phyloP scores from a whole-genome alignment of 2,329 filamentous ascomycete species.

The Botrytis paeoniae region DNA sequence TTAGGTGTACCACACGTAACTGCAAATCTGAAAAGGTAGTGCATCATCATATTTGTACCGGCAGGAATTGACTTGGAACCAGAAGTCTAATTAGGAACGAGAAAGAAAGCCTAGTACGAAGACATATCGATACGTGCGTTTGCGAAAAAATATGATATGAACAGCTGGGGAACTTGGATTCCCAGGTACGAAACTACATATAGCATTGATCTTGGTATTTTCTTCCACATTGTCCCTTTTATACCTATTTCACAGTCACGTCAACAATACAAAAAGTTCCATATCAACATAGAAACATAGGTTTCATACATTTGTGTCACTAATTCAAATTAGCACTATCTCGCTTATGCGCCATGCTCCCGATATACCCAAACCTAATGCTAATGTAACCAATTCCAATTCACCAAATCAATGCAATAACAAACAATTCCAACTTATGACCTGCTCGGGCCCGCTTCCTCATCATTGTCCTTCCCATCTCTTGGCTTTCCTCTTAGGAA shows the following conservation, averaged over 20 bases:
- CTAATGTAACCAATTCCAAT: slow-evolving; percentile 11
- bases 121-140: background rate
- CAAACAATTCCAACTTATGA: slow-evolving; percentile 23
- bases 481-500: slow-evolving; percentile 30
- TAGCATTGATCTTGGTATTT: background rate
- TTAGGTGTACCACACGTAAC: background rate
- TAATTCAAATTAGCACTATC: background rate
- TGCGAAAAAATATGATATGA: background rate
- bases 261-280: too few species aligned
- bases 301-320: background rate
- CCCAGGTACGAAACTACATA: background rate
- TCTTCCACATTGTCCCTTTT: background rate
- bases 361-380: slow-evolving; percentile 12
- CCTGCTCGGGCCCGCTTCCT: slow-evolving; percentile 34
- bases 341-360: slow-evolving; percentile 12
- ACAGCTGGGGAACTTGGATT: background rate
- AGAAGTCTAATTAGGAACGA: background rate
- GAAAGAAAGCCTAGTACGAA: background rate
- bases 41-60: background rate
- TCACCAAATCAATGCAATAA: slow-evolving; percentile 3
- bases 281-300: background rate
- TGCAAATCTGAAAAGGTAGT: background rate
- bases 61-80: background rate
- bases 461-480: slow-evolving; percentile 23
- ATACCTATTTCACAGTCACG: background rate